phyloP scores from a whole-genome alignment of 2,329 filamentous ascomycete species.

The Pseudomassariella vexata region DNA sequence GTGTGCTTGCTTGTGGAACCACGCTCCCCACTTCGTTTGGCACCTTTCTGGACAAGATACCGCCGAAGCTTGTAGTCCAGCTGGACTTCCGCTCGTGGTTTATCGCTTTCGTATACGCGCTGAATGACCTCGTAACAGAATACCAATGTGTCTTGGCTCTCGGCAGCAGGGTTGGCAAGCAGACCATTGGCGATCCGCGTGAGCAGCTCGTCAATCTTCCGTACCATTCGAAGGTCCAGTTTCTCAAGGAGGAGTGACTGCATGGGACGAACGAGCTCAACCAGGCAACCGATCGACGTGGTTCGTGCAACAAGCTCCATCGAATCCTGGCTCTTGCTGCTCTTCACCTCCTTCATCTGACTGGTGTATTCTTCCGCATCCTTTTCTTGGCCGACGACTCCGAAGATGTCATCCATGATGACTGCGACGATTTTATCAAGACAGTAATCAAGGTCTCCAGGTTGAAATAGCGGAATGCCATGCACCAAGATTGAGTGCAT shows the following conservation, averaged over 20 bases:
- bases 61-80: slow-evolving; percentile 59
- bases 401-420: slow-evolving; percentile 97
- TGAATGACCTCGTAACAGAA: slow-evolving; percentile 96
- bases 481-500: slow-evolving; percentile 84
- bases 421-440: slow-evolving; percentile 71
- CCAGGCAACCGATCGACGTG: slow-evolving; percentile 68
- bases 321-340: slow-evolving; percentile 95
- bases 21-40: slow-evolving; percentile 67
- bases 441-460: slow-evolving; percentile 88
- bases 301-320: slow-evolving; percentile 88
- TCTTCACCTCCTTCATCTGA: slow-evolving; percentile 96
- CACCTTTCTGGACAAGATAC: slow-evolving; percentile 76
- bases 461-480: slow-evolving; percentile 64
- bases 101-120: slow-evolving; percentile 67
- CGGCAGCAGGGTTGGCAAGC: slow-evolving; percentile 71
- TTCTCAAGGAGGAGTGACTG: slow-evolving; percentile 76
- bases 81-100: slow-evolving; percentile 43
- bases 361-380: slow-evolving; percentile 93
- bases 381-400: slow-evolving; percentile 87
- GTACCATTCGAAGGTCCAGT: slow-evolving; percentile 74
- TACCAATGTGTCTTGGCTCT: slow-evolving; percentile 75
- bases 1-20: slow-evolving; percentile 71
- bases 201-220: slow-evolving; percentile 86
- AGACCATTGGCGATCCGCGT: slow-evolving; percentile 78
- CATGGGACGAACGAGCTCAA: slow-evolving; percentile 71